phyloP scores from a whole-genome alignment of 108 stramenopile genomes.

The Fragilariopsis cylindrus region DNA sequence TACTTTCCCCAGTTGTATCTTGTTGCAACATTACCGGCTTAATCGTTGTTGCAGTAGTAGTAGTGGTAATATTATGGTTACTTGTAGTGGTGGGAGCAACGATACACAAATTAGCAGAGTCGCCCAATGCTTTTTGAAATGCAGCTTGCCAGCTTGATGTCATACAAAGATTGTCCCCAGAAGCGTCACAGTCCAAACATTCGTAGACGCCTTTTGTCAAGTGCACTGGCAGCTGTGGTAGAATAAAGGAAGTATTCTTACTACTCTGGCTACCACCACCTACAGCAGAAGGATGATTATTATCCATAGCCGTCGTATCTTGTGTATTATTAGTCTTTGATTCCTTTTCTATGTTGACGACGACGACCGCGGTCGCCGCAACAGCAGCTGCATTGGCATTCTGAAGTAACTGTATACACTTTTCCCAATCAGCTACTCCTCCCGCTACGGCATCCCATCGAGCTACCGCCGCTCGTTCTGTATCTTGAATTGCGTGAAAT shows the following conservation, averaged over 20 bases:
- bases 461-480: conserved; percentile 50
- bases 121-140: conserved; percentile 48
- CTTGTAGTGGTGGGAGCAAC: background rate
- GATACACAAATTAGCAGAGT: conserved; percentile 32
- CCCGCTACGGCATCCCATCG: conserved; percentile 87
- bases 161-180: conserved; percentile 40
- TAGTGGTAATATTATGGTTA: too few species aligned
- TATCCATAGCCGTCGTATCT: background rate
- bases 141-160: conserved; percentile 61
- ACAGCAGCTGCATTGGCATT: conserved; percentile 13
- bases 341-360: background rate
- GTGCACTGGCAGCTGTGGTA: conserved; percentile 20
- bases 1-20: background rate
- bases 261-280: too few species aligned
- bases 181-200: conserved; percentile 30
- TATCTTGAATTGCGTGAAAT: conserved; percentile 32
- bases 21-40: too few species aligned
- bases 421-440: conserved; percentile 62
- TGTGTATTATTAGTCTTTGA: background rate
- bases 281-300: too few species aligned
- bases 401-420: conserved; percentile 51
- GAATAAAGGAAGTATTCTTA: background rate
- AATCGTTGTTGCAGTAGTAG: too few species aligned
- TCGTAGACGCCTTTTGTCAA: conserved; percentile 15
- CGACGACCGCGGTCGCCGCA: background rate